Conservation (phyloP, 129 eudicot species). For the Pulicaria dysenterica region DNA sequence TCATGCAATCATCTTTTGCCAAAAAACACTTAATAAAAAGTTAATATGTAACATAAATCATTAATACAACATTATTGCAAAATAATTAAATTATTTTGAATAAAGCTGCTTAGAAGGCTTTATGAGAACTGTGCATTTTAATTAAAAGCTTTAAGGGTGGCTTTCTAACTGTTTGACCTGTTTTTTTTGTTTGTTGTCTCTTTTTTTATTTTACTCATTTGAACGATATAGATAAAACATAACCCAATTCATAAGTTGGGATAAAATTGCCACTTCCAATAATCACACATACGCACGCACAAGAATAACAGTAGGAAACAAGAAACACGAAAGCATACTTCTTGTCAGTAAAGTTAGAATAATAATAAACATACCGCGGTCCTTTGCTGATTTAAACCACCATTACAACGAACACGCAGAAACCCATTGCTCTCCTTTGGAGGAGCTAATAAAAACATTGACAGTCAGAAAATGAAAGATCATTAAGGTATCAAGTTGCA, state of each 20-base stretch:
- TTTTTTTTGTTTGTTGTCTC: no score
- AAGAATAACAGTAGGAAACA: background rate
- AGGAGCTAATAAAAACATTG: slow-evolving; percentile 68
- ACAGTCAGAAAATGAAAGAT: slow-evolving; percentile 8
- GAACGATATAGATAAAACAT: background rate
- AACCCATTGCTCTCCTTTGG: slow-evolving; percentile 77
- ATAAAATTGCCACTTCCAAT: background rate
- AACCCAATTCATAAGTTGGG: background rate
- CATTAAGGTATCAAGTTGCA: slow-evolving; percentile 19
- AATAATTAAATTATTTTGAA: background rate
- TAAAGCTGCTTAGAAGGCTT: background rate
- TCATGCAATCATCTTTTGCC: no score
- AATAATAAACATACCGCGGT: slow-evolving; percentile 67
- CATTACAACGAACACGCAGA: slow-evolving; percentile 95
- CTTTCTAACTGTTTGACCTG: no score
- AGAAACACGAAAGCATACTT: background rate
- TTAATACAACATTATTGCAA: background rate
- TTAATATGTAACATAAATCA: background rate
- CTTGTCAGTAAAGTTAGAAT: slow-evolving; percentile 10
- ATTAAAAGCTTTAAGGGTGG: no score
- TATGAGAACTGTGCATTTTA: no score
- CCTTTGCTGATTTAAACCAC: slow-evolving; percentile 95
- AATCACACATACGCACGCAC: background rate
- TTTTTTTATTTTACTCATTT: no score
- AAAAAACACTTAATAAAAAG: background rate